Base-by-base conservation (phyloP, 352 stramenopile species). In the Phytophthora vignae region DNA sequence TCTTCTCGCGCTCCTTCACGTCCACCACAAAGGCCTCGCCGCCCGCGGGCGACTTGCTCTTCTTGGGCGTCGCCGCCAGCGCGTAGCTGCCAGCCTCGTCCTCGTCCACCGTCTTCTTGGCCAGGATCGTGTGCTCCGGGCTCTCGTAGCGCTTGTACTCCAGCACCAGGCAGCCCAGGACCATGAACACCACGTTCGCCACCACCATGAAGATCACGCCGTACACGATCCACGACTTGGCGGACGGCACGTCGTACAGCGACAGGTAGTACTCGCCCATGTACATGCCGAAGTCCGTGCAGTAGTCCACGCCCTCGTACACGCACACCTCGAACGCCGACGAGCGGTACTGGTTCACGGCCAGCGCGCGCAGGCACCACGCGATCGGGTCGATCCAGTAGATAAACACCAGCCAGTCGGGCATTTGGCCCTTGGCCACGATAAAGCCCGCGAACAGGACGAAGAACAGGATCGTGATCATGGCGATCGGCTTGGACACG, bases 401-500 rank as follows among this genome's bases (percentile, higher is more conserved):
- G 44, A 88, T 55, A 79, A 79, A 88, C n/a, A 71, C 68, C 10
- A 68, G 22, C 52, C 69, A 78, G 25, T 62, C 56, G 1, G 80
- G 82, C 19, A 90, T 77, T 25, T 65, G 40, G 60, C 74, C 57
- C 52, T 81, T 76, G 3, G 73, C 42, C 21, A 85, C 57, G 61
- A 86, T 74, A 49, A 87, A 88, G 21, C 81, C 81, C 0, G 61
- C 62, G 55, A 87, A 88, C 22, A 88, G 52, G 7, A 85, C 40
- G 44, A 67, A 77, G 17, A 83, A 33, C 17, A 71, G 29, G 40
- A 85, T 67, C 1, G 64, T 73, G 48, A 85, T 14, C 55, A 78
- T 67, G 3, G 71, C 42, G 48, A 89, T 50, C n/a, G 77, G 74
- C 19, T 78, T 71, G 9, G 64, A 63, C n/a, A 85, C 61, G 25